Conservation (phyloP, 177 flowering plant genomes). For the Telopea speciosissima region DNA sequence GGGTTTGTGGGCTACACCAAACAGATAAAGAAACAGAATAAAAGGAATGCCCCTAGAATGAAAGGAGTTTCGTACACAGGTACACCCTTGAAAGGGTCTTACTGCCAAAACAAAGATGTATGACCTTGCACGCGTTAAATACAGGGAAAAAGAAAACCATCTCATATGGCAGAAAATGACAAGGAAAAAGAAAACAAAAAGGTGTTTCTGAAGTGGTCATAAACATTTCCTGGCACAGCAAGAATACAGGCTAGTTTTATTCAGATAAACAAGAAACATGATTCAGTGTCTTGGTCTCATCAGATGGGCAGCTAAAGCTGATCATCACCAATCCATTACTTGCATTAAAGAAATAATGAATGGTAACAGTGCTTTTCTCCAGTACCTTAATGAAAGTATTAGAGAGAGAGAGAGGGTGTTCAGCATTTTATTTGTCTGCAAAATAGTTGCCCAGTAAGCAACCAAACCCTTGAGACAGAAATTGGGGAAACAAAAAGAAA, state of each 20-base stretch:
- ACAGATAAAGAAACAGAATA: too few relatives aligned
- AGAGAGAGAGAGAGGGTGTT: not conserved
- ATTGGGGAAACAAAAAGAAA: not conserved
- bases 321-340: not conserved
- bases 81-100: too few relatives aligned
- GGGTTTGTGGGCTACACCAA: not conserved
- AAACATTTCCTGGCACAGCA: not conserved
- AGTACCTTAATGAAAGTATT: not conserved
- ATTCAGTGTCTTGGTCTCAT: not conserved
- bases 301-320: not conserved
- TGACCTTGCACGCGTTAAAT: not conserved
- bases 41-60: too few relatives aligned
- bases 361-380: not conserved
- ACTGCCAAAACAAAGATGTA: too few relatives aligned
- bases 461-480: not conserved
- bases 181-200: not conserved
- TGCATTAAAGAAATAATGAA: not conserved
- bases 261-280: not conserved
- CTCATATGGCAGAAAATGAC: not conserved
- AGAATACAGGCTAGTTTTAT: not conserved
- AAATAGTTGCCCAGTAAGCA: not conserved
- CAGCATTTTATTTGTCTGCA: not conserved
- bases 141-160: not conserved
- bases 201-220: not conserved
- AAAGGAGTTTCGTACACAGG: too few relatives aligned